Evolutionary conservation across 2,329 filamentous ascomycete species (phyloP), one percentile per base, ranked within the genome.

Genomic region (Trichophyton rubrum): DNA sequence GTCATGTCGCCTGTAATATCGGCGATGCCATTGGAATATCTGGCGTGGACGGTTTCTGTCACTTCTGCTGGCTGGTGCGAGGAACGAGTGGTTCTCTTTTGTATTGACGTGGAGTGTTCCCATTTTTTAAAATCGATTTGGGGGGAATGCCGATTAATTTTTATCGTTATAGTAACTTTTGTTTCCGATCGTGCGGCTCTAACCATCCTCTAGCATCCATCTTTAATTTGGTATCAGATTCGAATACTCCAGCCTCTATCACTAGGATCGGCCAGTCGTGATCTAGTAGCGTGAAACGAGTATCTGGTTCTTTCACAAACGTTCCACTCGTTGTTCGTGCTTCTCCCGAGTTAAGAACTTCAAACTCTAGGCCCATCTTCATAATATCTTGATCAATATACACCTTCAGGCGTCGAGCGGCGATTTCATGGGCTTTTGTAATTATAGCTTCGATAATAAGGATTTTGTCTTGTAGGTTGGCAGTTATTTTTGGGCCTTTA

Each of bases 181-280:
- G 33, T 40, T 20, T 41, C 43, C 15, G 58, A 60, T 8, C 9
- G 5, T 41, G 22, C 17, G 33, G 43, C 47, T 60, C 58, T 3
- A 60, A 15, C 58, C 58, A 60, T 22, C 47, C 47, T 27, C 49
- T 27, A 9, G 58, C 58, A 41, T 60, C 58, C 3, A 60, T 53
- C 8, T 45, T 27, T 3, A 60, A 43, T n/a, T 60, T 60, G 15
- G 49, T 33, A 8, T 35, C 58, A 9, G 43, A 55, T 11, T 60
- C 47, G 11, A 9, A 53, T 38, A 51, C 17, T 24, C 58, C 58
- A 20, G 51, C 45, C 47, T 60, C 58, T 6, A 55, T 24, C 4
- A 40, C 30, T 27, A 60, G 13, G 4, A 35, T 60, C 20, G 58
- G 47, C 58, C 43, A 47, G 17, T 47, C 20, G 43, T 22, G 43